phyloP scores from a whole-genome alignment of 495 filamentous ascomycete genomes.

The Trichoderma parareesei region DNA sequence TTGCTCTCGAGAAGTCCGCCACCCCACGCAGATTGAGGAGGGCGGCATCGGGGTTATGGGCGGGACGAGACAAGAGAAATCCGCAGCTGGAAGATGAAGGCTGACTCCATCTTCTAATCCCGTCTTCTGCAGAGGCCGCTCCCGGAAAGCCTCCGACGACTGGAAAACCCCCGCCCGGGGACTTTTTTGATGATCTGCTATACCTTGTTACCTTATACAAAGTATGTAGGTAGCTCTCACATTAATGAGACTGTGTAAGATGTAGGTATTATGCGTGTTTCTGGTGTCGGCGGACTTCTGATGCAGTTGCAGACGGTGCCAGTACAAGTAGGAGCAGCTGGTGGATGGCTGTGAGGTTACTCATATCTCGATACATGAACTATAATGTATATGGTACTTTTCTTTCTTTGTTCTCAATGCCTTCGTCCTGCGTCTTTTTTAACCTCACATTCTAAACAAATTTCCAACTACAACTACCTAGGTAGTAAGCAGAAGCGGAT shows the following conservation, averaged over 20 bases:
- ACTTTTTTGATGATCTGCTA: neutral
- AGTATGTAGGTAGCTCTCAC: too few relatives aligned
- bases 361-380: neutral
- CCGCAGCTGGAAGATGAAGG: neutral
- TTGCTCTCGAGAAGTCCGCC: neutral
- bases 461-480: too few relatives aligned
- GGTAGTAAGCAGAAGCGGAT: neutral
- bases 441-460: too few relatives aligned
- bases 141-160: neutral
- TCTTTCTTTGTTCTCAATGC: too few relatives aligned
- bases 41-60: neutral
- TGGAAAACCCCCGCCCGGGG: neutral
- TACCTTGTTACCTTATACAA: too few relatives aligned
- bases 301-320: neutral
- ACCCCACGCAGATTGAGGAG: neutral
- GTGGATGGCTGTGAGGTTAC: neutral
- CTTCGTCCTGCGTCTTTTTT: neutral
- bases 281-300: neutral
- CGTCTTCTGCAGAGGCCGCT: neutral
- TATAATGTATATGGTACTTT: too few relatives aligned
- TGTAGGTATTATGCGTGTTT: neutral
- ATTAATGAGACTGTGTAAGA: neutral
- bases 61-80: neutral
- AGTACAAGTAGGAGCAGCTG: neutral
- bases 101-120: neutral